Evolutionary conservation across 164 flowering plant genomes (phyloP).

Genomic region (Annona squamosa): DNA sequence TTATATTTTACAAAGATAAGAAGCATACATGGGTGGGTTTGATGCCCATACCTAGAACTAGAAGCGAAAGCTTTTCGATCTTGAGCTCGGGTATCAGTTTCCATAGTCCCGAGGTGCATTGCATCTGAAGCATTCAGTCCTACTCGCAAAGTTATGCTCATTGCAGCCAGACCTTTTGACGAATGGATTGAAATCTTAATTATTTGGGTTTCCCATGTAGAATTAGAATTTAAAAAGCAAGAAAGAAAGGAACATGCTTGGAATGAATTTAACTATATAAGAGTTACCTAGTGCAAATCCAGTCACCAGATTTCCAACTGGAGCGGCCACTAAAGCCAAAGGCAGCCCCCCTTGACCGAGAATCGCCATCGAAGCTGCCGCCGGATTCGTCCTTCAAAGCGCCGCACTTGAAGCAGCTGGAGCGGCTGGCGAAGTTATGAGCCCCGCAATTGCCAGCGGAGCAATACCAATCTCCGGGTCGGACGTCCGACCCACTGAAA

Average conservation of each 20-base stretch:
- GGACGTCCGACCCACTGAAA: slow-evolving; percentile 72
- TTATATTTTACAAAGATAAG: not conserved
- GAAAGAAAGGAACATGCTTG: not conserved
- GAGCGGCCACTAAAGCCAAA: slow-evolving; percentile 36
- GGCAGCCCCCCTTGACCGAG: slow-evolving; percentile 23
- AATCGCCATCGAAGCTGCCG: slow-evolving; percentile 28
- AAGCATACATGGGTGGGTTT: no score
- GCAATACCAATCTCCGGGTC: slow-evolving; percentile 99
- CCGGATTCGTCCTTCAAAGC: slow-evolving; percentile 66
- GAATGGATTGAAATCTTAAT: not conserved
- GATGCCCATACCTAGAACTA: slow-evolving; percentile 25
- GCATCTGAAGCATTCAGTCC: slow-evolving; percentile 98
- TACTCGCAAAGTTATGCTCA: slow-evolving; percentile 95
- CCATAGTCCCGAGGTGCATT: slow-evolving; percentile 73
- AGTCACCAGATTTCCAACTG: slow-evolving; percentile 95
- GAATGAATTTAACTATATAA: not conserved
- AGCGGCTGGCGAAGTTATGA: slow-evolving; percentile 95
- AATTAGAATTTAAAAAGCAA: not conserved
- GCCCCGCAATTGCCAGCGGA: slow-evolving; percentile 68
- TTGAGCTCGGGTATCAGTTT: slow-evolving; percentile 37
- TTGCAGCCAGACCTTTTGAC: slow-evolving; percentile 75
- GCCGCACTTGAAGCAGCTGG: slow-evolving; percentile 98
- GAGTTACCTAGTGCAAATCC: slow-evolving; percentile 83
- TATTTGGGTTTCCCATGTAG: not conserved
- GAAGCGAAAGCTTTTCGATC: not conserved